Evolutionary conservation across 805 yeast genomes (phyloP), one percentile per base, ranked within the genome.

Genomic region (Candida boleticola): DNA sequence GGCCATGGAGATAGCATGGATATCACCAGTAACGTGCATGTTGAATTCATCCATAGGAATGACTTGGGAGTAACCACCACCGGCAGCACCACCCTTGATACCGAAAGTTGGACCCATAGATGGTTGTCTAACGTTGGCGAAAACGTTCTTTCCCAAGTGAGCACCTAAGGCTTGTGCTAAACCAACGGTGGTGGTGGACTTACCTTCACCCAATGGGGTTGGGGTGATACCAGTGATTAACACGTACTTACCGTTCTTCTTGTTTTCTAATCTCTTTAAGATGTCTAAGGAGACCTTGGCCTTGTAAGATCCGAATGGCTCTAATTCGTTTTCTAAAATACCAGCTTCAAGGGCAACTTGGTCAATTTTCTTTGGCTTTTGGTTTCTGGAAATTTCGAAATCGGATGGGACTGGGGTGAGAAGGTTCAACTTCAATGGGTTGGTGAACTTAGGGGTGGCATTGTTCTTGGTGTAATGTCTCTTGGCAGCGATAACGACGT

Each of bases 61-160:
- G 25, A 85, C 93, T 64, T 85, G 92, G 22, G 93, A 82, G 59
- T 84, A 85, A 46, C 93, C 93, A 63, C 93, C 92, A 61, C 93
- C 93, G 5, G 93, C 93, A 52, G 93, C 93, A 67, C 93, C 93
- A 65, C 93, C 93, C 63, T 85, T 85, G 52, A 85, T 83, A 68
- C 93, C 93, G 56, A 85, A 85, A 16, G 93, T 85, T 50, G 93
- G 93, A 42, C 93, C 93, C 90, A 85, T 83, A 6, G 89, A 82
- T 20, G 93, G 93, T 61, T 85, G 93, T 73, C 93, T 79, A 40
- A 85, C 93, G 58, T 84, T 85, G 49, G 92, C 93, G 57, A 85
- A 76, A 11, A 83, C 83, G 45, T 83, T 79, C 51, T 77, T 73
- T 40, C 78, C 73, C 61, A 85, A 68, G 56, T 83, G 89, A 29